Percentiles rank a stretch among this genome's conserved stretches.
These are phyloP conservation scores for Pseudocercospora fuligena DNA, from an alignment of 2,329 filamentous ascomycete species.

Conservation along the genomic window DNA sequence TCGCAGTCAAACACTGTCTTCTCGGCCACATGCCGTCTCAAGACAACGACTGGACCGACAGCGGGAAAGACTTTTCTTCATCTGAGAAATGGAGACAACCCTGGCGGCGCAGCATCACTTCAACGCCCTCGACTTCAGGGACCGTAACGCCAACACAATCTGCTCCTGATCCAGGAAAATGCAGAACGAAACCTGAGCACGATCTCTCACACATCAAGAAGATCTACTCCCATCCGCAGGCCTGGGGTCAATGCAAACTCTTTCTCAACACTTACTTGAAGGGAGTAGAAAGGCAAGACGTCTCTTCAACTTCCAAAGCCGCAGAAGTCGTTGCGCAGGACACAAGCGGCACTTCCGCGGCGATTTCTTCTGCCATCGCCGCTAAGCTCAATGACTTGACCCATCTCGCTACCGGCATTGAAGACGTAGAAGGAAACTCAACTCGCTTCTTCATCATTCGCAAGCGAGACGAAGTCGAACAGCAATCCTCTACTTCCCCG, in stretches of 20 bases:
- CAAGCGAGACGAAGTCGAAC: slow-evolving; percentile 22
- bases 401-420: slow-evolving; percentile 70
- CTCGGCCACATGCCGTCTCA: slow-evolving; percentile 56
- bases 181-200: slow-evolving; percentile 51
- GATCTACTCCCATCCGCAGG: slow-evolving; percentile 92
- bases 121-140: slow-evolving; percentile 3
- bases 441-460: slow-evolving; percentile 76
- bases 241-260: slow-evolving; percentile 83
- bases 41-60: background rate
- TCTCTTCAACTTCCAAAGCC: slow-evolving; percentile 82
- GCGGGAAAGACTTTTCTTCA: background rate
- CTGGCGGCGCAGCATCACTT: slow-evolving; percentile 19
- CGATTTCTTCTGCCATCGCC: slow-evolving; percentile 77
- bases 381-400: slow-evolving; percentile 70
- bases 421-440: slow-evolving; percentile 76
- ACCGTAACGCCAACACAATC: slow-evolving; percentile 50
- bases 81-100: slow-evolving; percentile 5
- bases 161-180: slow-evolving; percentile 51
- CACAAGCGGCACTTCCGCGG: slow-evolving; percentile 63
- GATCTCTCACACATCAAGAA: slow-evolving; percentile 68
- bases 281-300: slow-evolving; percentile 78
- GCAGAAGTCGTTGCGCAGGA: slow-evolving; percentile 73
- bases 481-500: background rate
- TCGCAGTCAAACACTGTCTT: slow-evolving; percentile 87
- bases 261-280: slow-evolving; percentile 75